phyloP scores from a whole-genome alignment of 139 green algal species.

The Closterium sp. region DNA sequence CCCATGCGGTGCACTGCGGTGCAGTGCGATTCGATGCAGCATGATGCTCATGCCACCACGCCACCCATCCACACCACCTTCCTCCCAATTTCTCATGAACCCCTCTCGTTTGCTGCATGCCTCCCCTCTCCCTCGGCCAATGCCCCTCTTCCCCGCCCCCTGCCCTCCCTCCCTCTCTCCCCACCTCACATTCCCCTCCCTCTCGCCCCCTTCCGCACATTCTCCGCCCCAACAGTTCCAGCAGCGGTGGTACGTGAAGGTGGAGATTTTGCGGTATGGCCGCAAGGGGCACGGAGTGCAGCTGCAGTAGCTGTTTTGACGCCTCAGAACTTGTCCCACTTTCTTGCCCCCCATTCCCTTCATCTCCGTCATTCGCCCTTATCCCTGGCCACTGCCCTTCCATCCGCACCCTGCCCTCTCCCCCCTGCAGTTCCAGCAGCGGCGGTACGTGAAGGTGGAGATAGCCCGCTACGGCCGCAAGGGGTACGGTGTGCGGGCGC shows the following conservation, averaged over 20 bases:
- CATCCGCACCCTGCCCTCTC: too few species aligned
- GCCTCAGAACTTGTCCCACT: too few species aligned
- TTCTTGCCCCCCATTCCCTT: too few species aligned
- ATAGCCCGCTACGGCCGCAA: conserved; percentile 56
- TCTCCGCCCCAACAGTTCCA: conserved; percentile 66
- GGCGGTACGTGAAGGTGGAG: conserved; percentile 75
- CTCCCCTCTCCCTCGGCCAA: not conserved
- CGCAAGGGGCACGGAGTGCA: conserved; percentile 58
- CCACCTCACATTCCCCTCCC: not conserved
- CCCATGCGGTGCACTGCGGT: not conserved
- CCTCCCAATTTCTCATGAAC: not conserved
- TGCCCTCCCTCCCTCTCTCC: not conserved
- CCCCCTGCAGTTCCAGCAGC: conserved; percentile 67
- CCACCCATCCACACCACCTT: not conserved
- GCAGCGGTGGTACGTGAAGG: conserved; percentile 71
- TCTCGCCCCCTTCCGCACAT: not conserved
- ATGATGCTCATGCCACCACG: not conserved
- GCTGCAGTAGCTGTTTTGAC: too few species aligned
- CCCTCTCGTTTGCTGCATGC: not conserved
- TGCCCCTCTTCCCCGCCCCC: not conserved
- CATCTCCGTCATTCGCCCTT: too few species aligned
- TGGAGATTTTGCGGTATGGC: conserved; percentile 48
- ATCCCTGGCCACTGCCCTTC: not conserved
- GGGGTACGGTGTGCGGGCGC: conserved; percentile 32
- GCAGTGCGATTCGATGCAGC: too few species aligned